phyloP scores from a whole-genome alignment of 768 basidiomycete genomes.

The Suillus variegatus region DNA sequence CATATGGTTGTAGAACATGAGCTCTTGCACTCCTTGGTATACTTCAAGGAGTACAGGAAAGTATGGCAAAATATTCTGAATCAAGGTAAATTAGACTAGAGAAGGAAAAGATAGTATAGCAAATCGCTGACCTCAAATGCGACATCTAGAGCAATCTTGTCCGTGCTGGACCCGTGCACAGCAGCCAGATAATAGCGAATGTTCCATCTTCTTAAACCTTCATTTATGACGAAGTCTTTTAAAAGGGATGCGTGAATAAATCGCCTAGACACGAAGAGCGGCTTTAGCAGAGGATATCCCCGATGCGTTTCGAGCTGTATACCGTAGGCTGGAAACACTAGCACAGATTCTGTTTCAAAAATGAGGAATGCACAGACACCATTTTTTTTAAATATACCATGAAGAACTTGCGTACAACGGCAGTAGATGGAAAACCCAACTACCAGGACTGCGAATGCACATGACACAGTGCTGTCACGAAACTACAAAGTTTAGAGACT shows the following conservation, averaged over 20 bases:
- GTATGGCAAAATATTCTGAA: slow-evolving; percentile 66
- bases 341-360: slow-evolving; percentile 60
- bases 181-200: slow-evolving; percentile 67
- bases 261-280: slow-evolving; percentile 37
- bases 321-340: slow-evolving; percentile 66
- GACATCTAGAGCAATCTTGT: slow-evolving; percentile 44
- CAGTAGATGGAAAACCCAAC: slow-evolving; percentile 30
- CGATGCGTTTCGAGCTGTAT: slow-evolving; percentile 74
- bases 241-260: slow-evolving; percentile 62
- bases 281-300: slow-evolving; percentile 45
- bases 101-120: neutral
- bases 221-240: slow-evolving; percentile 70
- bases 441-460: slow-evolving; percentile 16
- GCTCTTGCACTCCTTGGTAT: slow-evolving; percentile 60
- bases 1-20: slow-evolving; percentile 28
- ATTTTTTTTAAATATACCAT: slow-evolving; percentile 38
- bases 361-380: slow-evolving; percentile 1
- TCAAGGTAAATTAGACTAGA: slow-evolving; percentile 8
- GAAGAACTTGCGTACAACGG: slow-evolving; percentile 46
- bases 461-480: slow-evolving; percentile 14
- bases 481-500: slow-evolving; percentile 19
- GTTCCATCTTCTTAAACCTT: slow-evolving; percentile 72
- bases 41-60: slow-evolving; percentile 61
- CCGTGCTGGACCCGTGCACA: slow-evolving; percentile 34
- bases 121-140: slow-evolving; percentile 55